Evolutionary conservation across 495 filamentous ascomycete genomes (phyloP).

Genomic region (Hyaloscypha finlandica): DNA sequence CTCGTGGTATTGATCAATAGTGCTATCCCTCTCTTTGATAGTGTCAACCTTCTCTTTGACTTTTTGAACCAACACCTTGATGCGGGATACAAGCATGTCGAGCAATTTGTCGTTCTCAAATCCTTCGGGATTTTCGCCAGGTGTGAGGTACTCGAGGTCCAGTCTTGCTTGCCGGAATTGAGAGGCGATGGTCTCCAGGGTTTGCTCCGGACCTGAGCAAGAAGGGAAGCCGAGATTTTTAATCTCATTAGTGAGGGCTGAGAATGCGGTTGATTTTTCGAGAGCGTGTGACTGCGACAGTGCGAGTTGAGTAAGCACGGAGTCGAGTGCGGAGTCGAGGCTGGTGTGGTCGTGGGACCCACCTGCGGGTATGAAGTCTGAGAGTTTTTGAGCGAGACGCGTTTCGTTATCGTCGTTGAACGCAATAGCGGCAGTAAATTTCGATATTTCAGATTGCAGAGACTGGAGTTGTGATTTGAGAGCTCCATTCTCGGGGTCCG

Average conservation of each 20-base stretch:
- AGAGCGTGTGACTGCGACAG: constrained; percentile 37
- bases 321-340: constrained; percentile 38
- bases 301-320: constrained; percentile 41
- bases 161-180: constrained; percentile 67
- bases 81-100: constrained; percentile 43
- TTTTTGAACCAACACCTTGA: constrained; percentile 47
- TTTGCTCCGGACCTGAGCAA: constrained; percentile 42
- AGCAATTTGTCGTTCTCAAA: constrained; percentile 44
- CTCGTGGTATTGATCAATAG: constrained; percentile 57
- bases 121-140: constrained; percentile 56
- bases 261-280: constrained; percentile 41
- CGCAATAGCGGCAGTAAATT: constrained; percentile 22
- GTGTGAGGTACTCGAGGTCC: constrained; percentile 65
- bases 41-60: constrained; percentile 47
- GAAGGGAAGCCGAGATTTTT: constrained; percentile 54
- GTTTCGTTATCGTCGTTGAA: constrained; percentile 28
- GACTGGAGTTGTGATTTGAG: constrained; percentile 26
- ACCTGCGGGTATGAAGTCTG: constrained; percentile 23
- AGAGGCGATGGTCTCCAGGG: constrained; percentile 50
- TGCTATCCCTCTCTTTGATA: constrained; percentile 52
- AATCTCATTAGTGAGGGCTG: constrained; percentile 45
- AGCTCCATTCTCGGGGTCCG: constrained; percentile 44
- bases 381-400: constrained; percentile 30
- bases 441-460: constrained; percentile 25
- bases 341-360: constrained; percentile 29